Percentiles rank a stretch among this genome's conserved stretches.
Evolutionary conservation across 495 filamentous ascomycete species (phyloP).

Genomic region (Barbatosphaeria neglecta): DNA sequence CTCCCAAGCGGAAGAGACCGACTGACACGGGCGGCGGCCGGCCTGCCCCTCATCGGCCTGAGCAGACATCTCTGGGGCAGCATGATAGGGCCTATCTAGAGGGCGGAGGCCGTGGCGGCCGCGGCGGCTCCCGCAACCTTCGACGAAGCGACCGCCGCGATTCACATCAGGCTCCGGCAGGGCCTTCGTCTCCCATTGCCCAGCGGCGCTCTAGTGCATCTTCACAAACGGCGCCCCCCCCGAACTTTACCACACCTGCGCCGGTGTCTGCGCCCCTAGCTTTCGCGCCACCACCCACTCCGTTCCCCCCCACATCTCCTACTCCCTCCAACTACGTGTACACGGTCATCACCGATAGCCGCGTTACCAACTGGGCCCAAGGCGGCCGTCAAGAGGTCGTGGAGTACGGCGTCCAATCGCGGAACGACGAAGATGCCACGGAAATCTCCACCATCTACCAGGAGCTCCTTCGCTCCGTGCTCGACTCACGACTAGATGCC

Average conservation of each 20-base stretch:
- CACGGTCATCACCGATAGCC: slow-evolving; percentile 34
- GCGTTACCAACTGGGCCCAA: slow-evolving; percentile 31
- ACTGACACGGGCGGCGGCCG: slow-evolving; percentile 31
- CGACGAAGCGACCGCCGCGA: slow-evolving; percentile 34
- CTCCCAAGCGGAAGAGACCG: slow-evolving; percentile 42
- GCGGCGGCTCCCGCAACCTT: slow-evolving; percentile 24
- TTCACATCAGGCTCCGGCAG: slow-evolving; percentile 22
- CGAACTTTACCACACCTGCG: slow-evolving; percentile 11
- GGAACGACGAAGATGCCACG: slow-evolving; percentile 51
- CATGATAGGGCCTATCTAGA: slow-evolving; percentile 37
- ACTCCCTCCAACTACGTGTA: slow-evolving; percentile 33
- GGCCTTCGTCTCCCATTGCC: slow-evolving; percentile 25
- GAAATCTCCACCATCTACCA: slow-evolving; percentile 65
- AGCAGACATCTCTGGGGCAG: slow-evolving; percentile 33
- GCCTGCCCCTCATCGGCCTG: slow-evolving; percentile 41
- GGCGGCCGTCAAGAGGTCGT: slow-evolving; percentile 40
- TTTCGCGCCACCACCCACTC: slow-evolving; percentile 3
- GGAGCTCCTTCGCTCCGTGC: slow-evolving; percentile 63
- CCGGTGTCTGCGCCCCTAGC: slow-evolving; percentile 7
- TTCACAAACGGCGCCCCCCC: slow-evolving; percentile 17
- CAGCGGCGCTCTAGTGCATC: slow-evolving; percentile 33
- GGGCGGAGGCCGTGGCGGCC: slow-evolving; percentile 18
- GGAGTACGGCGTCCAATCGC: slow-evolving; percentile 41
- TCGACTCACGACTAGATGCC: slow-evolving; percentile 55
- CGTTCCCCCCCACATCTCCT: slow-evolving; percentile 8